Percentiles rank a stretch among this genome's conserved stretches.
Evolutionary conservation across 345 rosid species (phyloP).

Genomic region (Rhizophora apiculata): DNA sequence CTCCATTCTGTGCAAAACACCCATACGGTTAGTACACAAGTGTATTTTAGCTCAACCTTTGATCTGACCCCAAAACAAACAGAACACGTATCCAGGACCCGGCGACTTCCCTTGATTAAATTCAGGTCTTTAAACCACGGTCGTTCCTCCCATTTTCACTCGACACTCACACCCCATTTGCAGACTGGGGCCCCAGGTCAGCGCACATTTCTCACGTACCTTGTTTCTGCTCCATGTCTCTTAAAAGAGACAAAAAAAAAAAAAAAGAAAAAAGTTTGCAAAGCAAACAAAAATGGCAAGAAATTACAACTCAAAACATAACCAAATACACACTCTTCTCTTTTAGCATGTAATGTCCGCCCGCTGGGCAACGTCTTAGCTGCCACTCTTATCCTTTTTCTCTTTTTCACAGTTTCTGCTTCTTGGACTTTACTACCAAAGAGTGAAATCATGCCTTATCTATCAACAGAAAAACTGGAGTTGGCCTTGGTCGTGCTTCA

Average conservation of each 20-base stretch:
- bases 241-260: not conserved
- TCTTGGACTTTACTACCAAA: conserved; percentile 12
- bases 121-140: conserved; percentile 18
- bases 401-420: conserved; percentile 18
- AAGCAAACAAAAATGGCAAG: no score
- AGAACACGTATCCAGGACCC: conserved; percentile 15
- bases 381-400: not conserved
- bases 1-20: conserved; percentile 11
- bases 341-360: conserved; percentile 26
- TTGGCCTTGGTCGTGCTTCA: conserved; percentile 40
- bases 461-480: conserved; percentile 33
- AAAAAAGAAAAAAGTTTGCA: not conserved
- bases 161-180: conserved; percentile 28
- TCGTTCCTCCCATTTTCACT: conserved; percentile 31
- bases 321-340: not conserved
- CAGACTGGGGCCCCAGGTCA: conserved; percentile 19
- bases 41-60: conserved; percentile 13
- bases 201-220: conserved; percentile 13
- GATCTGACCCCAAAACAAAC: conserved; percentile 12
- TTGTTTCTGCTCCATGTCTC: conserved; percentile 18
- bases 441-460: conserved; percentile 25
- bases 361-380: conserved; percentile 13
- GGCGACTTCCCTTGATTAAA: conserved; percentile 14
- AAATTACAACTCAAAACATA: not conserved
- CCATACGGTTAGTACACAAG: not conserved